Conservation (phyloP, 331 rosid species). For the Telfairia occidentalis region DNA sequence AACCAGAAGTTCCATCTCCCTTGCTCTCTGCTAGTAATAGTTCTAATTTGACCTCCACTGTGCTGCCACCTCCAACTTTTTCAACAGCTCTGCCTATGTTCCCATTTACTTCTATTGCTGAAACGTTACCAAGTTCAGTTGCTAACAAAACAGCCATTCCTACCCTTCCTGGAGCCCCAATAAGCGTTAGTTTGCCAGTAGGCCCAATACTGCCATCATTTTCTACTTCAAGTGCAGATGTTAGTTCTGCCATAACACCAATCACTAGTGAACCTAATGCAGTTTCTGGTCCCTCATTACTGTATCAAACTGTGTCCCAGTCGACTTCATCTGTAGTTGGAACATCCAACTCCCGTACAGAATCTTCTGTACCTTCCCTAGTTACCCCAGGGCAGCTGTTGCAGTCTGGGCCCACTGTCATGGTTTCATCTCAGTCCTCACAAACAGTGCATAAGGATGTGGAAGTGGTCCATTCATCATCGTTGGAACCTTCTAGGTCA, state of each 20-base stretch:
- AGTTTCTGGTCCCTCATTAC: constrained; percentile 30
- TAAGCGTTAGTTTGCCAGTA: not conserved
- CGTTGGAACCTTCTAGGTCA: constrained; percentile 16
- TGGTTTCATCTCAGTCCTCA: constrained; percentile 36
- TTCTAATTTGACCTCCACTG: constrained; percentile 30
- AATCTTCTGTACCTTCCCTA: constrained; percentile 43
- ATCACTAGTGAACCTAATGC: constrained; percentile 36
- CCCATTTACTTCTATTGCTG: constrained; percentile 24
- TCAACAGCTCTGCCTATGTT: constrained; percentile 11
- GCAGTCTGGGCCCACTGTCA: constrained; percentile 50
- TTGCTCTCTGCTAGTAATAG: constrained; percentile 31
- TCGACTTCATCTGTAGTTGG: constrained; percentile 37
- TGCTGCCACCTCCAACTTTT: constrained; percentile 18
- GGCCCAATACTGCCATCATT: constrained; percentile 11
- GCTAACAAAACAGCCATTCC: not conserved
- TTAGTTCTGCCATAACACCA: constrained; percentile 28
- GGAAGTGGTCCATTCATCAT: constrained; percentile 50
- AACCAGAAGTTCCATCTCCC: constrained; percentile 39
- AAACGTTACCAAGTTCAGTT: not conserved
- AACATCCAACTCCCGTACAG: constrained; percentile 36
- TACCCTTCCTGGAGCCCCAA: not conserved
- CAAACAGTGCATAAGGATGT: constrained; percentile 62
- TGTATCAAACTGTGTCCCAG: constrained; percentile 44
- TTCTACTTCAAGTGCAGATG: constrained; percentile 37
- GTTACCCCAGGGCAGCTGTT: constrained; percentile 75